phyloP scores from a whole-genome alignment of 2,329 filamentous ascomycete genomes.

The Cercospora beticola region DNA sequence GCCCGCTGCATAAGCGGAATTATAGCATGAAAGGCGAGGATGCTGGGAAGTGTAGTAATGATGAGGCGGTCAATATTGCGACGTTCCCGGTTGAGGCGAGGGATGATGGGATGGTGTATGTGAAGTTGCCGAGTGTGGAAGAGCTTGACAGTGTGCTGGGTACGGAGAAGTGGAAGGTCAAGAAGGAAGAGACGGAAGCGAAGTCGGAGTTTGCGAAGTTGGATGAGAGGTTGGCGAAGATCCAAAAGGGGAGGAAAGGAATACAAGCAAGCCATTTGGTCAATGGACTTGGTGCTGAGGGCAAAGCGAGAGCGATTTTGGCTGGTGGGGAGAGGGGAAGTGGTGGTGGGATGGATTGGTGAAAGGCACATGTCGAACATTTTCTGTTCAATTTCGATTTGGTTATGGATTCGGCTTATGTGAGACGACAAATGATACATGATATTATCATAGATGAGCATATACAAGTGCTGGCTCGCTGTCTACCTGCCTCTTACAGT shows the following conservation, averaged over 20 bases:
- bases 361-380: neutral
- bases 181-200: constrained; percentile 61
- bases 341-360: constrained; percentile 46
- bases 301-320: constrained; percentile 46
- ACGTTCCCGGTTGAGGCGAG: constrained; percentile 77
- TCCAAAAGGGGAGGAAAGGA: constrained; percentile 53
- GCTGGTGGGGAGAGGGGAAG: constrained; percentile 47
- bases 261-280: constrained; percentile 47
- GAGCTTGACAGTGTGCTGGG: constrained; percentile 79
- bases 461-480: too few relatives aligned
- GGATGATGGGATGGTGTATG: constrained; percentile 73
- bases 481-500: neutral
- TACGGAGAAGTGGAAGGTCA: constrained; percentile 75
- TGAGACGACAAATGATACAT: neutral
- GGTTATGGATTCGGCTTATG: neutral
- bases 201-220: constrained; percentile 51
- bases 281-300: constrained; percentile 45
- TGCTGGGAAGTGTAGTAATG: constrained; percentile 71
- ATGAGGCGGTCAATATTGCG: constrained; percentile 73
- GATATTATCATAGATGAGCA: neutral
- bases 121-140: constrained; percentile 75
- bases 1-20: constrained; percentile 87
- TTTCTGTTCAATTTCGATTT: neutral
- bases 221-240: constrained; percentile 56
- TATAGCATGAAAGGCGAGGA: constrained; percentile 69